Evolutionary conservation across 192 early-diverging fungal genomes (phyloP).

Genomic region (Backusella australiensis): DNA sequence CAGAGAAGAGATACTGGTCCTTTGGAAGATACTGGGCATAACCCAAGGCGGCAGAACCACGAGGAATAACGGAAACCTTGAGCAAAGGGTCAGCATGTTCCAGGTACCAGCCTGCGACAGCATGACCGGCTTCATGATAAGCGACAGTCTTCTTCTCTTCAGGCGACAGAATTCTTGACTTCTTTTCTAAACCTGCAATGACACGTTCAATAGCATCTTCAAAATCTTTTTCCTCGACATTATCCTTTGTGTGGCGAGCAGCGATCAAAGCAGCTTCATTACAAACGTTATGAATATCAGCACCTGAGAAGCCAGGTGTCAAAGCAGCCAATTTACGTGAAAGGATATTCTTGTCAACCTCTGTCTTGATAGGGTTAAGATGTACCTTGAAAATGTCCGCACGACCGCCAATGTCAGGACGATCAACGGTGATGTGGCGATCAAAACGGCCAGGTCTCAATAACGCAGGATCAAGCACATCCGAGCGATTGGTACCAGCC

Average conservation of each 20-base stretch:
- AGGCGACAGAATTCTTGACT: constrained; percentile 90
- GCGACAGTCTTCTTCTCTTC: constrained; percentile 99
- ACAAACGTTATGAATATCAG: constrained; percentile 96
- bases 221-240: constrained; percentile 86
- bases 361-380: constrained; percentile 85
- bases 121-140: constrained; percentile 99
- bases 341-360: constrained; percentile 75
- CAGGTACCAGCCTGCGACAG: constrained; percentile 97
- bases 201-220: constrained; percentile 98
- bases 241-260: constrained; percentile 73
- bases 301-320: constrained; percentile 97
- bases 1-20: constrained; percentile 94
- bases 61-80: constrained; percentile 98
- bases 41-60: constrained; percentile 92
- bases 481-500: constrained; percentile 97
- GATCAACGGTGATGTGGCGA: constrained; percentile 94
- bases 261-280: constrained; percentile 98
- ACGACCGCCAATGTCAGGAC: constrained; percentile 96
- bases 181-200: constrained; percentile 97
- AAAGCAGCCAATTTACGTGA: constrained; percentile 87
- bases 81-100: constrained; percentile 93
- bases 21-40: constrained; percentile 99
- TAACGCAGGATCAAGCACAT: constrained; percentile 95
- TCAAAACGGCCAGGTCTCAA: constrained; percentile 97
- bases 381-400: constrained; percentile 95